phyloP scores from a whole-genome alignment of 495 filamentous ascomycete genomes.

The Massariosphaeria phaeospora region DNA sequence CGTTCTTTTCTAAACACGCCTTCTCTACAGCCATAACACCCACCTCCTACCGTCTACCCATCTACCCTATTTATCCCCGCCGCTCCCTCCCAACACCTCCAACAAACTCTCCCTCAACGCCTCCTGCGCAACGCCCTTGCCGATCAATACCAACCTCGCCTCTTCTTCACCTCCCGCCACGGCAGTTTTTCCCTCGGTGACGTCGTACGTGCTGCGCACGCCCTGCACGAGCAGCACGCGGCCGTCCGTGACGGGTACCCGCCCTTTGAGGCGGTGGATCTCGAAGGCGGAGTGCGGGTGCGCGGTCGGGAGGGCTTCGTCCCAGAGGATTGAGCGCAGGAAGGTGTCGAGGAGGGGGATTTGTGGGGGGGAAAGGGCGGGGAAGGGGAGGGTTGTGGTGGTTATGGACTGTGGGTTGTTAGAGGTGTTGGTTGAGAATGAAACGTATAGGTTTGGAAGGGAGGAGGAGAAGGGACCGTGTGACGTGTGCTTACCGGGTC shows the following conservation, averaged over 20 bases:
- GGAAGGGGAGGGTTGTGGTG: constrained; percentile 66
- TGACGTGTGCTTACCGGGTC: constrained; percentile 73
- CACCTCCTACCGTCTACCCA: neutral
- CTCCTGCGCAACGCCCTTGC: constrained; percentile 51
- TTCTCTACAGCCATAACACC: no score
- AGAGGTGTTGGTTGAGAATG: no score
- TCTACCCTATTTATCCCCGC: no score
- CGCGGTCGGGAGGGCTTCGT: constrained; percentile 55
- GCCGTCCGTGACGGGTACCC: constrained; percentile 58
- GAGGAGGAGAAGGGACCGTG: neutral
- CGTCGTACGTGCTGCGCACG: constrained; percentile 89
- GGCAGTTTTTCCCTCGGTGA: constrained; percentile 52
- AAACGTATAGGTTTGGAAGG: neutral
- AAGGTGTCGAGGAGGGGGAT: constrained; percentile 67
- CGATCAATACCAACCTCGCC: constrained; percentile 74
- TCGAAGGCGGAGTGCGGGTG: constrained; percentile 48
- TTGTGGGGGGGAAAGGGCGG: constrained; percentile 49
- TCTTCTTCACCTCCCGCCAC: neutral
- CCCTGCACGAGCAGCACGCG: constrained; percentile 75
- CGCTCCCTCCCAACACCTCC: neutral
- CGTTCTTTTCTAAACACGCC: no score
- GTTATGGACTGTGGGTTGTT: constrained; percentile 56
- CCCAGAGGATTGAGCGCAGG: constrained; percentile 83
- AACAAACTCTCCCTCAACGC: constrained; percentile 25
- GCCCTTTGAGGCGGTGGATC: constrained; percentile 83